phyloP scores from a whole-genome alignment of 768 basidiomycete genomes.

The Sarcodon sp. region DNA sequence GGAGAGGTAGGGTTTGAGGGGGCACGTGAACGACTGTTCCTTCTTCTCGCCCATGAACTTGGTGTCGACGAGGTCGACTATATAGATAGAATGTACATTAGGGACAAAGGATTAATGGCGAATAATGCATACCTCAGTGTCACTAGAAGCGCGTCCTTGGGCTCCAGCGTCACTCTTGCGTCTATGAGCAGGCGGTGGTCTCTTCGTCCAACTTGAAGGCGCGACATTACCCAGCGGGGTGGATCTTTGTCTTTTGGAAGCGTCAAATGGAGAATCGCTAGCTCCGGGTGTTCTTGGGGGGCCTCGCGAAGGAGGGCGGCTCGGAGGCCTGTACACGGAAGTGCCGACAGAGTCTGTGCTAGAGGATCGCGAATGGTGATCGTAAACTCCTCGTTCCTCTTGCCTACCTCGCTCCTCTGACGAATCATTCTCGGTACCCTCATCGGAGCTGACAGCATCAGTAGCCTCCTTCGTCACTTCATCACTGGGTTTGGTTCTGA shows the following conservation, averaged over 20 bases:
- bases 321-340: conserved; percentile 23
- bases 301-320: conserved; percentile 41
- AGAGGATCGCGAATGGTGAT: conserved; percentile 34
- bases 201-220: conserved; percentile 68
- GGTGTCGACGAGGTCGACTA: conserved; percentile 27
- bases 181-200: conserved; percentile 53
- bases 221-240: conserved; percentile 43
- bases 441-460: conserved; percentile 7
- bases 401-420: conserved; percentile 30
- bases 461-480: neutral
- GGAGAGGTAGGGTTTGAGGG: conserved; percentile 56
- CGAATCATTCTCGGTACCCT: conserved; percentile 2
- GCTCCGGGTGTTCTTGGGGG: conserved; percentile 32
- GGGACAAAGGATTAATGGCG: neutral
- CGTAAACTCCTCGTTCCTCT: conserved; percentile 17
- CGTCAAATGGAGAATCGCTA: conserved; percentile 54
- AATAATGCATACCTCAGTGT: conserved; percentile 49
- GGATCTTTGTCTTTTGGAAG: conserved; percentile 54
- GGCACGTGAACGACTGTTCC: conserved; percentile 39
- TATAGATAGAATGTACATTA: neutral
- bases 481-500: conserved; percentile 10
- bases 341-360: conserved; percentile 42
- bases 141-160: conserved; percentile 35
- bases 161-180: conserved; percentile 68
- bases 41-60: conserved; percentile 27